These are phyloP conservation scores for Selenicereus undatus DNA, from an alignment of 148 eudicot genomes.

Conservation along the genomic window DNA sequence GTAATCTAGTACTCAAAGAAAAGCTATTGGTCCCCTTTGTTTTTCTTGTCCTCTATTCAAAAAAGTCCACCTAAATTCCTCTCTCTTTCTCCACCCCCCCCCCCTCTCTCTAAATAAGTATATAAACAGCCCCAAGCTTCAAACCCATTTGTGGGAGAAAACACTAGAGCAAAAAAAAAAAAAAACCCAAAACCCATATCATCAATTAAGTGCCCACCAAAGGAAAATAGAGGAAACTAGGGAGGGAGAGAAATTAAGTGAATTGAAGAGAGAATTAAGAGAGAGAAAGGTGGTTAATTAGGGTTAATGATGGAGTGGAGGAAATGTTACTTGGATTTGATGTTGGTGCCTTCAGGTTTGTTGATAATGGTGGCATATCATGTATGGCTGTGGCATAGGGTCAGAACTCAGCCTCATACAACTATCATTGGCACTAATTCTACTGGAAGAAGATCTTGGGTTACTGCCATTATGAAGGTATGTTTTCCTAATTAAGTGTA, in stretches of 20 bases:
- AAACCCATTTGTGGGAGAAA: background rate
- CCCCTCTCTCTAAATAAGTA: background rate
- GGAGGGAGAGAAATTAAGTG: background rate
- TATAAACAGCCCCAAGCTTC: background rate
- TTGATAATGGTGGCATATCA: conserved; percentile 45
- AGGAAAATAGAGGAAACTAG: background rate
- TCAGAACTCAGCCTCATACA: conserved; percentile 51
- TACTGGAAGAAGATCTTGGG: conserved; percentile 70
- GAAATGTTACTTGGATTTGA: conserved; percentile 30
- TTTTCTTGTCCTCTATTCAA: conserved; percentile 25
- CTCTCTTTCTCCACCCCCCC: background rate
- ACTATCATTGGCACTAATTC: conserved; percentile 83
- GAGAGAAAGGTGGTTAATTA: too few species aligned
- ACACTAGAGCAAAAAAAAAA: too few species aligned
- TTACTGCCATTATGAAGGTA: conserved; percentile 78
- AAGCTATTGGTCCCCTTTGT: conserved; percentile 5
- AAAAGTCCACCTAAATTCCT: conserved; percentile 30
- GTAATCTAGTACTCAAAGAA: conserved; percentile 18
- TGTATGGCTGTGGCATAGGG: conserved; percentile 73
- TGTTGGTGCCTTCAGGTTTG: conserved; percentile 71
- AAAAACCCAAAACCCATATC: too few species aligned
- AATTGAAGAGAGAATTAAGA: too few species aligned
- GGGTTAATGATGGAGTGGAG: conserved; percentile 27
- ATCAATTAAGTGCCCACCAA: background rate
- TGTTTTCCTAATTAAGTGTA: background rate